phyloP scores from a whole-genome alignment of 306 rosid genomes.

The Lablab purpureus region DNA sequence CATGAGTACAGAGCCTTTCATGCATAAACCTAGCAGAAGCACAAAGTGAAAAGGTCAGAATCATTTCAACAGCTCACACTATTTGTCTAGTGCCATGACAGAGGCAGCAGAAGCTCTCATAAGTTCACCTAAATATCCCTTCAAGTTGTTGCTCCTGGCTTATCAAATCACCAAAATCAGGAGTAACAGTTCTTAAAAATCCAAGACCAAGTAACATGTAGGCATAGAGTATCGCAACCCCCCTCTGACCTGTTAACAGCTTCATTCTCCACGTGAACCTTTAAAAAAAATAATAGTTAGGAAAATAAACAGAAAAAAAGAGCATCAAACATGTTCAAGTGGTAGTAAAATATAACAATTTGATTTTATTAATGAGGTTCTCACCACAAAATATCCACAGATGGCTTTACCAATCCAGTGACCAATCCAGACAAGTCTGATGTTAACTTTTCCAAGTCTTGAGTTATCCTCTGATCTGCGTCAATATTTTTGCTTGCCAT shows the following conservation, averaged over 20 bases:
- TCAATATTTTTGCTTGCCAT: constrained; percentile 84
- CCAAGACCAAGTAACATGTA: constrained; percentile 99
- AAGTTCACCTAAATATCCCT: constrained; percentile 87
- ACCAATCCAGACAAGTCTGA: constrained; percentile 91
- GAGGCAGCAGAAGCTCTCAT: constrained; percentile 41
- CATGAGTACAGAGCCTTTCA: constrained; percentile 96
- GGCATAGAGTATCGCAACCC: constrained; percentile 89
- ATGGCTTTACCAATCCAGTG: constrained; percentile 96
- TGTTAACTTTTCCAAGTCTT: constrained; percentile 92
- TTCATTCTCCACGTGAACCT: constrained; percentile 99
- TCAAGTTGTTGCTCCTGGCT: constrained; percentile 95
- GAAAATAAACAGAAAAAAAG: constrained; percentile 24
- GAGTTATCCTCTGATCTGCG: constrained; percentile 97
- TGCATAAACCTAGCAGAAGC: constrained; percentile 90
- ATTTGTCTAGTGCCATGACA: constrained; percentile 31
- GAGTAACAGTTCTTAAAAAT: constrained; percentile 83
- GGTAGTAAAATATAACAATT: constrained; percentile 20
- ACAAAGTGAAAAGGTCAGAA: constrained; percentile 40
- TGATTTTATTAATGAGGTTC: constrained; percentile 40
- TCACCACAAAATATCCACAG: constrained; percentile 97
- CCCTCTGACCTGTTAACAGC: constrained; percentile 94
- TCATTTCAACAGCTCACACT: constrained; percentile 31
- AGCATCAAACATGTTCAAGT: constrained; percentile 30
- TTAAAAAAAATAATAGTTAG: constrained; percentile 35
- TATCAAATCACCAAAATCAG: constrained; percentile 94